A percentile compares a stretch with the other conserved stretches of the same genome.
These are phyloP conservation scores for Takashimella tepidaria DNA, from an alignment of 1,284 basidiomycete genomes.

Conservation along the genomic window DNA sequence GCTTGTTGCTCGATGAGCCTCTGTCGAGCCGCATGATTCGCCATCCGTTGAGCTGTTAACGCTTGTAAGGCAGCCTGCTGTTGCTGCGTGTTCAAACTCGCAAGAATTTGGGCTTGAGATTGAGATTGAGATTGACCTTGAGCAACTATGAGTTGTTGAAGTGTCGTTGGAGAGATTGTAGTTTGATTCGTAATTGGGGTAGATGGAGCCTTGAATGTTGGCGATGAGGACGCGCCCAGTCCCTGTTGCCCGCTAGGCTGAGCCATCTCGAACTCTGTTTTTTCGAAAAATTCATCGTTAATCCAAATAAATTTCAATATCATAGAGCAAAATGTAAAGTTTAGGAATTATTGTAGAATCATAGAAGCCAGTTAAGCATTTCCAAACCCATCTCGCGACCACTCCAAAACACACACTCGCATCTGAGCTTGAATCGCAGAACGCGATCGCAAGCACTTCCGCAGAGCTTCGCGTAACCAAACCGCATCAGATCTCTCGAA, in stretches of 20 bases:
- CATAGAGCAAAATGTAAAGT: too few species aligned
- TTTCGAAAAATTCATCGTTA: too few species aligned
- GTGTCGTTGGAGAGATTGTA: not conserved
- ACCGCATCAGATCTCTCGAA: not conserved
- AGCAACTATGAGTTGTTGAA: not conserved
- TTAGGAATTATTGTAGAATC: constrained; percentile 24
- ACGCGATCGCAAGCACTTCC: constrained; percentile 15
- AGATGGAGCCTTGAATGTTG: too few species aligned
- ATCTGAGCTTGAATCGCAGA: constrained; percentile 22
- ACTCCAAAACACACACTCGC: constrained; percentile 22
- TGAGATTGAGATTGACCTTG: constrained; percentile 3
- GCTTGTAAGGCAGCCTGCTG: not conserved
- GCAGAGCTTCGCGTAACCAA: not conserved
- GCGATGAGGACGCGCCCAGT: too few species aligned
- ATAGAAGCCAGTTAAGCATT: constrained; percentile 47
- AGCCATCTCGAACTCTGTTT: too few species aligned
- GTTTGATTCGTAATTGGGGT: too few species aligned
- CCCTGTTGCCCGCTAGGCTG: too few species aligned
- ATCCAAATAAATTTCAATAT: too few species aligned
- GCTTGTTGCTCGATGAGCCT: constrained; percentile 10
- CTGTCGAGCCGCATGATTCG: not conserved
- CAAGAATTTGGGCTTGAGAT: not conserved
- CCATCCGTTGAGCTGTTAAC: not conserved
- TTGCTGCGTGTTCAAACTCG: not conserved
- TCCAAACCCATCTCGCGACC: constrained; percentile 21